Evolutionary conservation across 768 basidiomycete species (phyloP), one percentile per base, ranked within the genome.

Genomic region (Infundibulicybe gibba): DNA sequence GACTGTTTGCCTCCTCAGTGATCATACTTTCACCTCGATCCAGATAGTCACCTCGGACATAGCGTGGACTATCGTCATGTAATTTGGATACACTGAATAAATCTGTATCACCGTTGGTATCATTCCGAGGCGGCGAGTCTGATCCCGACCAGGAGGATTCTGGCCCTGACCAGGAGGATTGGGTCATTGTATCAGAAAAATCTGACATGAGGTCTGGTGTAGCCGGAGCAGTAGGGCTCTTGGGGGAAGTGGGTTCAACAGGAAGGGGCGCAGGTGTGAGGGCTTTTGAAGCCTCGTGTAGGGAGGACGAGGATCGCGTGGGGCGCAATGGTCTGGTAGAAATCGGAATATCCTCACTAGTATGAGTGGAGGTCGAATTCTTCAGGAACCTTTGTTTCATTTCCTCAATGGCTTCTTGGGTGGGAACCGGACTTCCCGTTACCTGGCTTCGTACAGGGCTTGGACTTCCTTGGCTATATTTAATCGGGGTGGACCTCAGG

Each of bases 191-290:
- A 47, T 85, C 83, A 13, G 81, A 85, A 45, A 69, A 66, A 56
- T 86, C 85, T 15, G 75, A 72, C 16, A 75, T 66, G n/a, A 85
- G 63, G 44, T 83, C 81, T 3, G 85, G 82, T 14, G 76, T 83
- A 30, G 71, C 70, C n/a, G 76, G 73, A 15, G 53, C 43, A 10
- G 34, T 56, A 50, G 67, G 66, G 44, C 55, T 59, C 9, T 17
- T 30, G 25, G 48, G 40, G 40, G 43, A 45, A 32, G 39, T 5
- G 11, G 32, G 48, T 14, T 44, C 44, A 12, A 41, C 31, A n/a
- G 51, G 41, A 35, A 40, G 25, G 6, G 35, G 44, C 12, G 35
- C 39, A 14, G 45, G 43, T 11, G 43, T 33, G 20, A 31, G 43
- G 35, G 47, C 9, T 25, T n/a, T 48, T 31, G 54, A 49, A 31